Evolutionary conservation across 257 asterid genomes (phyloP).

Genomic region (Solanum clarkiae): DNA sequence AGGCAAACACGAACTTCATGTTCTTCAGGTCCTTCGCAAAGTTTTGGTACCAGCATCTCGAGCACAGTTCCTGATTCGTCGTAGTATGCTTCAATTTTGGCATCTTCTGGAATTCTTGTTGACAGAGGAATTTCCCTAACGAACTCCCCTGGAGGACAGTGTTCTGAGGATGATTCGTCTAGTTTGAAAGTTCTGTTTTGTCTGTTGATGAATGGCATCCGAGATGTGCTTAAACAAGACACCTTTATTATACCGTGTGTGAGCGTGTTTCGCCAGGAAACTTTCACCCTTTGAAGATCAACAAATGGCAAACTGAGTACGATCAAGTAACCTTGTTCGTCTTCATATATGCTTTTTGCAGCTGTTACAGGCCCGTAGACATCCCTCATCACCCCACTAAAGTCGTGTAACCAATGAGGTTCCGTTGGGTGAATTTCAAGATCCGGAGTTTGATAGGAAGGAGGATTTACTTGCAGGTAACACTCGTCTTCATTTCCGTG

Average conservation of each 20-base stretch:
- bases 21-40: conserved; percentile 66
- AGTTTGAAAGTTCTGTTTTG: conserved; percentile 78
- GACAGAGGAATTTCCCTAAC: conserved; percentile 72
- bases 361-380: conserved; percentile 78
- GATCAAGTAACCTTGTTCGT: conserved; percentile 57
- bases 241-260: conserved; percentile 74
- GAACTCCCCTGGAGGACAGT: conserved; percentile 94
- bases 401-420: conserved; percentile 60
- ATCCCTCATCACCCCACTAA: conserved; percentile 61
- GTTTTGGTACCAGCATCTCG: conserved; percentile 85
- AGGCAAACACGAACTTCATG: conserved; percentile 89
- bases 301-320: conserved; percentile 77
- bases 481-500: conserved; percentile 39
- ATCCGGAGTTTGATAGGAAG: conserved; percentile 38
- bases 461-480: conserved; percentile 25
- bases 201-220: conserved; percentile 59
- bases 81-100: conserved; percentile 70
- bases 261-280: conserved; percentile 78
- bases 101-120: conserved; percentile 88
- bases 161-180: conserved; percentile 54
- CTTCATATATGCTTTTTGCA: conserved; percentile 75
- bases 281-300: conserved; percentile 77
- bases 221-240: conserved; percentile 61
- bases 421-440: conserved; percentile 36
- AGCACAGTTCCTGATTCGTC: conserved; percentile 74